Percentiles rank a stretch among this genome's conserved stretches.
phyloP scores from a whole-genome alignment of 768 basidiomycete species.

The Boletus pseudo-olivaceus region DNA sequence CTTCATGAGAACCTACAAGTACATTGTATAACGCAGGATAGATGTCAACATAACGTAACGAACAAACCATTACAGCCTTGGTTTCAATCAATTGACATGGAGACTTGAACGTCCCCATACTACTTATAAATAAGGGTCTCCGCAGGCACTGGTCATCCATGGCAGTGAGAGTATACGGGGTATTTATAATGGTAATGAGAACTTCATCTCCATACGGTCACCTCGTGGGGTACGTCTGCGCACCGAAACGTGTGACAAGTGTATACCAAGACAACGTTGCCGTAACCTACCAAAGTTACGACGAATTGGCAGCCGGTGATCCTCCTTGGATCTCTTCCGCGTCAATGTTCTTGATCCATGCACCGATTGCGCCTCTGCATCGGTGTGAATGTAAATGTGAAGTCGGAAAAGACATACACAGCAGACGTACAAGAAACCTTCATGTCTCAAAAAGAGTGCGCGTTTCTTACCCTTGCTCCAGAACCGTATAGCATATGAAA shows the following conservation, averaged over 20 bases:
- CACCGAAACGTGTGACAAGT: constrained; percentile 8
- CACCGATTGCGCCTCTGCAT: constrained; percentile 84
- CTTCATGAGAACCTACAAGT: background rate
- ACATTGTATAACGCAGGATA: constrained; percentile 8
- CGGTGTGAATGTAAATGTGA: background rate
- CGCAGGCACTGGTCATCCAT: constrained; percentile 1
- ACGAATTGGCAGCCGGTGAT: constrained; percentile 4
- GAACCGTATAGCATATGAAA: constrained; percentile 98
- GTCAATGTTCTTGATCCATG: constrained; percentile 96
- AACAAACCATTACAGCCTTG: constrained; percentile 8
- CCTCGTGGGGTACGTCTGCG: constrained; percentile 26
- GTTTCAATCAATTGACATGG: constrained; percentile 6
- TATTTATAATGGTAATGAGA: constrained; percentile 27
- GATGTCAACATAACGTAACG: constrained; percentile 19
- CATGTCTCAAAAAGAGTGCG: constrained; percentile 94
- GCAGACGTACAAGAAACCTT: constrained; percentile 87
- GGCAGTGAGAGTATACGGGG: constrained; percentile 22
- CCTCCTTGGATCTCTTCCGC: constrained; percentile 30
- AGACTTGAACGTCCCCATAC: constrained; percentile 8
- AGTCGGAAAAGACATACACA: background rate
- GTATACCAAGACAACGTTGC: background rate
- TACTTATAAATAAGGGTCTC: constrained; percentile 9
- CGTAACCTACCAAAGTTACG: constrained; percentile 3
- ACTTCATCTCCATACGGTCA: constrained; percentile 13
- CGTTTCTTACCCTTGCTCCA: constrained; percentile 98